Evolutionary conservation across 2,329 filamentous ascomycete species (phyloP).

Genomic region (Talaromyces sp.): DNA sequence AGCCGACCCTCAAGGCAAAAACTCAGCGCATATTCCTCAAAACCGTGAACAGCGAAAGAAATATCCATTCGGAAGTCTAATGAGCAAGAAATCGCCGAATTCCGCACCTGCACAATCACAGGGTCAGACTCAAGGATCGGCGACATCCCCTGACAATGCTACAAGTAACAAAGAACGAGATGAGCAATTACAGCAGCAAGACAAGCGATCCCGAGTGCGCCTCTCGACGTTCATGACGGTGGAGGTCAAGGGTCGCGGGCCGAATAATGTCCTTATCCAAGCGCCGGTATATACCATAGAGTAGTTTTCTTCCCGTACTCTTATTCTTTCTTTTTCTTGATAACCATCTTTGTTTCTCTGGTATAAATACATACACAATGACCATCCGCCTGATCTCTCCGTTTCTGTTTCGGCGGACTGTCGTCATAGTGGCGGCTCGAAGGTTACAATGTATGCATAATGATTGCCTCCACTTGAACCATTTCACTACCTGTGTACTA

Average conservation of each 20-base stretch:
- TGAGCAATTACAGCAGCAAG: constrained; percentile 18
- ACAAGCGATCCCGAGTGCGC: constrained; percentile 55
- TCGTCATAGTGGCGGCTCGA: no score
- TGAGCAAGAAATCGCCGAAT: constrained; percentile 30
- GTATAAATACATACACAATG: background rate
- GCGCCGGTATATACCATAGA: constrained; percentile 61
- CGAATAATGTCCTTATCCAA: constrained; percentile 65
- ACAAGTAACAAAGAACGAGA: background rate
- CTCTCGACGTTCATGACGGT: constrained; percentile 72
- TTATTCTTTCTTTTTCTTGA: background rate
- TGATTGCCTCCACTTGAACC: no score
- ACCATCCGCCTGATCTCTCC: background rate
- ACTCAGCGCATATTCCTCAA: constrained; percentile 17
- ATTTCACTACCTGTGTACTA: no score
- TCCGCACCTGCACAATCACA: background rate
- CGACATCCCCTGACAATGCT: background rate
- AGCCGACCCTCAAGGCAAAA: constrained; percentile 5
- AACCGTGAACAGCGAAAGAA: constrained; percentile 36
- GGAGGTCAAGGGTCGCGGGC: constrained; percentile 65
- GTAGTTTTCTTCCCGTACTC: background rate
- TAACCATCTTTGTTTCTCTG: background rate
- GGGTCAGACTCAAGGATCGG: background rate
- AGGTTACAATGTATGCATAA: no score
- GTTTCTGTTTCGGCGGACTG: no score
- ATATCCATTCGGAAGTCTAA: constrained; percentile 42